Percentiles rank a stretch among this genome's conserved stretches.
Evolutionary conservation across 2,329 filamentous ascomycete genomes (phyloP).

Genomic region (Zymoseptoria ardabiliae): DNA sequence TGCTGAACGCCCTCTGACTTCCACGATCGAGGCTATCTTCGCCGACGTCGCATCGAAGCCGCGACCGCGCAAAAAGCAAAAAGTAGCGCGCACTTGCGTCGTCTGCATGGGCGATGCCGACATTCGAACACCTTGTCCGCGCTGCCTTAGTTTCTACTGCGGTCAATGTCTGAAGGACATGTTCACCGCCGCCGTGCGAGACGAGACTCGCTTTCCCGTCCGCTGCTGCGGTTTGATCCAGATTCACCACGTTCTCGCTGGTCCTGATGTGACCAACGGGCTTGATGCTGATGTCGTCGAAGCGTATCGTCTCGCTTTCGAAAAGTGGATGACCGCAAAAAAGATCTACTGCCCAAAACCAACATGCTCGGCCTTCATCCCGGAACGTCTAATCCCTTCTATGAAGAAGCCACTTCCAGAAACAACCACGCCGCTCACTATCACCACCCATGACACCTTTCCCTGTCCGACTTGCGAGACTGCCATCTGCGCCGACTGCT

Average conservation of each 20-base stretch:
- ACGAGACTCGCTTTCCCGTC: slow-evolving; percentile 36
- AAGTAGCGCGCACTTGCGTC: background rate
- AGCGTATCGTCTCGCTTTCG: slow-evolving; percentile 38
- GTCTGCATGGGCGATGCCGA: background rate
- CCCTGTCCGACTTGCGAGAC: slow-evolving; percentile 39
- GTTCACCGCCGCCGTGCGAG: slow-evolving; percentile 35
- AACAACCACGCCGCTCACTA: background rate
- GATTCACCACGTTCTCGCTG: slow-evolving; percentile 32
- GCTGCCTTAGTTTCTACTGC: background rate
- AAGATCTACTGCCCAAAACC: slow-evolving; percentile 45
- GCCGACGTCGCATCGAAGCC: too few relatives aligned
- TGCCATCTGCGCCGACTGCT: slow-evolving; percentile 40
- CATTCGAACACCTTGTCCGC: slow-evolving; percentile 7
- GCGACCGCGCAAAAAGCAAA: background rate
- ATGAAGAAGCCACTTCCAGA: background rate
- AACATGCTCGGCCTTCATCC: slow-evolving; percentile 44
- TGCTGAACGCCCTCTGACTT: too few relatives aligned
- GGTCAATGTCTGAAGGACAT: slow-evolving; percentile 15
- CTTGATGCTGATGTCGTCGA: slow-evolving; percentile 32
- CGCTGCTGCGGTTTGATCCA: slow-evolving; percentile 39
- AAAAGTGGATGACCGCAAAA: slow-evolving; percentile 41
- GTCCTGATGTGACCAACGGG: slow-evolving; percentile 1
- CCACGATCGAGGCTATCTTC: too few relatives aligned
- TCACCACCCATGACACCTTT: slow-evolving; percentile 19
- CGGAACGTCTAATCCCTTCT: slow-evolving; percentile 25